Evolutionary conservation across 768 basidiomycete genomes (phyloP).

Genomic region (Naganishia vishniacii): DNA sequence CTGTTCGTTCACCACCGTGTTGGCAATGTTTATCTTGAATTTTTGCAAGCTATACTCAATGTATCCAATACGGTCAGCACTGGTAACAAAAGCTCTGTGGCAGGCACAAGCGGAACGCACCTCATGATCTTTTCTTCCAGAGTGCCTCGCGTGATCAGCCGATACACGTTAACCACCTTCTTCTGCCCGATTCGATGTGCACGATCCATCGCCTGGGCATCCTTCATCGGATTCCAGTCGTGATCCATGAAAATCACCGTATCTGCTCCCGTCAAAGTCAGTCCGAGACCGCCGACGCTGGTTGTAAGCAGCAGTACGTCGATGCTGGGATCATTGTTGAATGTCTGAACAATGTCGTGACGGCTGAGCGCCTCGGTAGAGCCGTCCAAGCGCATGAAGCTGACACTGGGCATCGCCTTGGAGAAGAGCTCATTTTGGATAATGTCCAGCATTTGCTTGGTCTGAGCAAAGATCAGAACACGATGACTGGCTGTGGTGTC

Average conservation of each 20-base stretch:
- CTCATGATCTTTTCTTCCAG: constrained; percentile 99
- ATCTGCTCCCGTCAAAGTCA: constrained; percentile 95
- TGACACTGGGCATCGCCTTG: constrained; percentile 84
- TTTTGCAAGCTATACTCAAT: constrained; percentile 78
- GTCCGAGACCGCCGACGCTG: constrained; percentile 88
- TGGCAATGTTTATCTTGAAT: constrained; percentile 97
- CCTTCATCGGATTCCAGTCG: constrained; percentile 99
- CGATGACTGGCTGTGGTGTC: constrained; percentile 83
- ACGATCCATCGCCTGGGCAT: constrained; percentile 97
- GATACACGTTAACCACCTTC: constrained; percentile 97
- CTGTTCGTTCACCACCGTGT: constrained; percentile 93
- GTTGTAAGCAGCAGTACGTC: constrained; percentile 93
- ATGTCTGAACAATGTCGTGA: constrained; percentile 94
- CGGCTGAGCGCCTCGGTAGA: constrained; percentile 86
- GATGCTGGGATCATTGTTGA: constrained; percentile 95
- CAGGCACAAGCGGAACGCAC: constrained; percentile 53
- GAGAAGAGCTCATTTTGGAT: constrained; percentile 92
- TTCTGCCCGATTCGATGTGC: constrained; percentile 98
- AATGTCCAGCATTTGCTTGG: constrained; percentile 98
- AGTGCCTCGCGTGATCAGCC: constrained; percentile 92
- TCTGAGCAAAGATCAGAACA: constrained; percentile 98
- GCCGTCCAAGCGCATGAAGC: constrained; percentile 97
- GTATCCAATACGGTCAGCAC: background rate
- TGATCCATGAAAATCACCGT: constrained; percentile 99
- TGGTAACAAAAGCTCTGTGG: no score